Evolutionary conservation across 495 filamentous ascomycete genomes (phyloP).

Genomic region (Delitschia confertaspora): DNA sequence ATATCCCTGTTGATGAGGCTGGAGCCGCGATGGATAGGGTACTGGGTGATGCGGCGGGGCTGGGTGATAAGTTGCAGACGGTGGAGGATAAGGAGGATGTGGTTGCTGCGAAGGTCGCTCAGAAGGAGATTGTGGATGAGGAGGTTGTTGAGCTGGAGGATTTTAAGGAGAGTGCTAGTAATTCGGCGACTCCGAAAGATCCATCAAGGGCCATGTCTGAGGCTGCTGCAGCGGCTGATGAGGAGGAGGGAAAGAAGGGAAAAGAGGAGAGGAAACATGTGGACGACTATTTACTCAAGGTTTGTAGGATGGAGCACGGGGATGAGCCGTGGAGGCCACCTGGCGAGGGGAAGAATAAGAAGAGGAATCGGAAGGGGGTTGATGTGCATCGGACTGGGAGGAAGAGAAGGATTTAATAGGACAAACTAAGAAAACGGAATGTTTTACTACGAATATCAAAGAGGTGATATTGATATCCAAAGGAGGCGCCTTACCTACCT

Average conservation of each 20-base stretch:
- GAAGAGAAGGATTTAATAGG: slow-evolving; percentile 20
- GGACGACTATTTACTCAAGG: slow-evolving; percentile 78
- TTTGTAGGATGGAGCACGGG: slow-evolving; percentile 68
- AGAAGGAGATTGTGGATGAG: slow-evolving; percentile 78
- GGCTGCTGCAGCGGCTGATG: slow-evolving; percentile 21
- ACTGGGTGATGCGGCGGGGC: slow-evolving; percentile 47
- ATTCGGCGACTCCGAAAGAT: slow-evolving; percentile 31
- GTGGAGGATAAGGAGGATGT: slow-evolving; percentile 93
- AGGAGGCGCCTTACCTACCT: no score
- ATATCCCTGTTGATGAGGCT: slow-evolving; percentile 52
- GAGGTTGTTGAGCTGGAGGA: slow-evolving; percentile 79
- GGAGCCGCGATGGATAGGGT: slow-evolving; percentile 81
- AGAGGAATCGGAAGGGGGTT: slow-evolving; percentile 64
- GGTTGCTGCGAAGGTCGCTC: slow-evolving; percentile 72
- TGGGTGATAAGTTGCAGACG: slow-evolving; percentile 57
- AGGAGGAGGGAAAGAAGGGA: slow-evolving; percentile 40
- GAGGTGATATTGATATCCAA: no score
- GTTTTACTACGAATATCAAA: no score
- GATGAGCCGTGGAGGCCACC: slow-evolving; percentile 72
- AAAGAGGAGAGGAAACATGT: slow-evolving; percentile 40
- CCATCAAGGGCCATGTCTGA: slow-evolving; percentile 27
- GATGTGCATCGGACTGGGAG: slow-evolving; percentile 39
- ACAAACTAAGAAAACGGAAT: no score
- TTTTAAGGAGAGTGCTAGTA: slow-evolving; percentile 61
- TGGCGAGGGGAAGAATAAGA: slow-evolving; percentile 72